These are phyloP conservation scores for Annulohypoxylon bovei DNA, from an alignment of 495 filamentous ascomycete species.

Conservation along the genomic window DNA sequence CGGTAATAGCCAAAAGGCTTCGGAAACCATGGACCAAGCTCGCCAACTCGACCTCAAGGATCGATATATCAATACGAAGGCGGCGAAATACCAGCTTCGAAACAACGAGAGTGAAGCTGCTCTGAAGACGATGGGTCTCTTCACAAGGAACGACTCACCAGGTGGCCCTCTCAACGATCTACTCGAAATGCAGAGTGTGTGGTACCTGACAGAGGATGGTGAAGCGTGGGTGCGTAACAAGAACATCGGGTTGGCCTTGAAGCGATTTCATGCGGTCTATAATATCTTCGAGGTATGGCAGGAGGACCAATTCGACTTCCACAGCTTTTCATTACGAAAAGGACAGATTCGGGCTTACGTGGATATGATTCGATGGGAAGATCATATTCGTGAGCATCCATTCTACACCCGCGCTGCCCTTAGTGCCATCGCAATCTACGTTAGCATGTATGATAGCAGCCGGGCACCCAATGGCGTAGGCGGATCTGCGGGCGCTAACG, in stretches of 20 bases:
- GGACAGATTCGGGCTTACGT: slow-evolving; percentile 95
- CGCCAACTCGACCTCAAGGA: slow-evolving; percentile 85
- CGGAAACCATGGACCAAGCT: slow-evolving; percentile 88
- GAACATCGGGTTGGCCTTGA: slow-evolving; percentile 85
- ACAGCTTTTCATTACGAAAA: slow-evolving; percentile 94
- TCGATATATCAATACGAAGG: slow-evolving; percentile 97
- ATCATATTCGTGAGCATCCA: slow-evolving; percentile 87
- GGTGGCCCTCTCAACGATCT: slow-evolving; percentile 91
- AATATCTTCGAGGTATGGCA: slow-evolving; percentile 98
- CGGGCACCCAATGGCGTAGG: slow-evolving; percentile 64
- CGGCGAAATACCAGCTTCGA: slow-evolving; percentile 94
- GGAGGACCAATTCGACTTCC: slow-evolving; percentile 99
- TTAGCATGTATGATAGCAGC: slow-evolving; percentile 81
- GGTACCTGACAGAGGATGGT: slow-evolving; percentile 95
- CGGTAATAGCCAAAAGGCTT: slow-evolving; percentile 81
- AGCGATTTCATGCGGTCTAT: slow-evolving; percentile 84
- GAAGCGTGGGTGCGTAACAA: slow-evolving; percentile 87
- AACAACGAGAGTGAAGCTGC: slow-evolving; percentile 90
- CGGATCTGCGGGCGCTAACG: slow-evolving; percentile 58
- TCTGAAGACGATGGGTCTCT: slow-evolving; percentile 89
- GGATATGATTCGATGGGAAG: slow-evolving; percentile 97
- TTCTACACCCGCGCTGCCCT: slow-evolving; percentile 91
- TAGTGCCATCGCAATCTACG: slow-evolving; percentile 80
- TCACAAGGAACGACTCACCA: slow-evolving; percentile 85
- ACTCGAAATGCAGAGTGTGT: slow-evolving; percentile 98